Base-by-base conservation (phyloP, 2,329 filamentous ascomycete genomes). In the Fusarium abutilonis region DNA sequence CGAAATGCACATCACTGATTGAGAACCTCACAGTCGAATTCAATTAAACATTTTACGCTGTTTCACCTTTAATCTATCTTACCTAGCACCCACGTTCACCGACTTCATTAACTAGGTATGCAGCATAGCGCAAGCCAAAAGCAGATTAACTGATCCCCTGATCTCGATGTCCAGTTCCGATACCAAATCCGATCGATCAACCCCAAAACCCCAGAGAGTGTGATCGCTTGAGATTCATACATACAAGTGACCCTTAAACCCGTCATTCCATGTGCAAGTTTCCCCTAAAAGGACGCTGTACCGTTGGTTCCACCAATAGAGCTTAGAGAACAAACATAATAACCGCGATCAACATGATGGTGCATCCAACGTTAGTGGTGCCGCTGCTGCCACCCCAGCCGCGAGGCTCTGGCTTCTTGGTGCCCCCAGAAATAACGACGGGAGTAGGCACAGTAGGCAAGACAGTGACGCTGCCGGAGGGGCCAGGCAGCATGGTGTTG, bases 281-380 rank as follows among this genome's bases (percentile, higher is more conserved):
- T 34, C 38, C 41, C 21, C 28, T 21, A 48, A 23, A 42, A 26
- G 15, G 49, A 11, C 28, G 17, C n/a, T 34, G 28, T n/a, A 40
- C 35, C n/a, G 50, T 35, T 9, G n/a, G n/a, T 32, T 15, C 28
- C 28, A 9, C 26, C 29, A 6, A 43, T 11, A 10, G 23, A 14
- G 21, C 43, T 70, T 71, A 79, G 50, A 77, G 57, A 41, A 73
- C 54, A 35, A 75, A 71, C 69, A 75, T 71, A 45, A 76, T 60
- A 41, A 67, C 67, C 11, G 73, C 73, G 34, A 77, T 55, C 48
- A 78, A 63, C 73, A 80, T 73, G 61, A 78, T 64, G 34, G 71
- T 64, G 58, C 73, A 76, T 36, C 72, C 70, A 23, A 78, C 66
- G 51, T 73, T 72, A 56, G 73, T 70, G 17, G 68, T 69, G 54